Evolutionary conservation across 2,329 filamentous ascomycete genomes (phyloP), one percentile per base, ranked within the genome.

Genomic region (Fusarium brevicatenulatum): DNA sequence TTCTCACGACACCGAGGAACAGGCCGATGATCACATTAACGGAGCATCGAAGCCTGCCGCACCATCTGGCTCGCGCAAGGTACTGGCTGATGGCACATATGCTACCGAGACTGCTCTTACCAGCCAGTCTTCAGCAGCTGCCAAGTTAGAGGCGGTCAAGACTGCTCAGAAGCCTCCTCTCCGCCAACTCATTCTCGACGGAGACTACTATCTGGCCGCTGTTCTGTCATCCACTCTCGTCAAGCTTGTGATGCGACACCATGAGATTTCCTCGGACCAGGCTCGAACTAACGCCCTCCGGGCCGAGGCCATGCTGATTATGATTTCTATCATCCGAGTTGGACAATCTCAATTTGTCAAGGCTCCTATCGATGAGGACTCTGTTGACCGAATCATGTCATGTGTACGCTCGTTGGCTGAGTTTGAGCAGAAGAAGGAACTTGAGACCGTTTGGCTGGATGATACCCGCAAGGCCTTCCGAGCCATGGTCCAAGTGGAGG

Each of bases 291-390:
- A 99, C 78, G 95, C 95, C 36, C 89, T 99, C 32, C 92, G 94
- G 55, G 96, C 96, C 7, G 96, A 99, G 83, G 96, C 96, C 49
- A 99, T 99, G 96, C 89, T 99, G 59, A 98, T 99, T 81, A 97
- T 98, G 95, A 97, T 99, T 77, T 98, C 96, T 9, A 97, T 99
- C 76, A 94, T 99, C 75, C 95, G 96, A 55, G 96, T 98, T 68
- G 96, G 96, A 44, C 96, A 99, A 83, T 98, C 95, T n/a, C 94
- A 97, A 73, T 99, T 99, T 76, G 96, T 97, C 80, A 98, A 98
- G 86, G 93, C 94, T 3, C 93, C 95, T 5, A 98, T 99, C 73
- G 96, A 99, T 71, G 96, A 99, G 81, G 96, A 99, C 81, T 98
- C 96, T 0, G 90, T 98, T n/a, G 96, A 99, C 82, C 92, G 96